Evolutionary conservation across 2,329 filamentous ascomycete species (phyloP).

Genomic region (Paracoccidioides lutzii): DNA sequence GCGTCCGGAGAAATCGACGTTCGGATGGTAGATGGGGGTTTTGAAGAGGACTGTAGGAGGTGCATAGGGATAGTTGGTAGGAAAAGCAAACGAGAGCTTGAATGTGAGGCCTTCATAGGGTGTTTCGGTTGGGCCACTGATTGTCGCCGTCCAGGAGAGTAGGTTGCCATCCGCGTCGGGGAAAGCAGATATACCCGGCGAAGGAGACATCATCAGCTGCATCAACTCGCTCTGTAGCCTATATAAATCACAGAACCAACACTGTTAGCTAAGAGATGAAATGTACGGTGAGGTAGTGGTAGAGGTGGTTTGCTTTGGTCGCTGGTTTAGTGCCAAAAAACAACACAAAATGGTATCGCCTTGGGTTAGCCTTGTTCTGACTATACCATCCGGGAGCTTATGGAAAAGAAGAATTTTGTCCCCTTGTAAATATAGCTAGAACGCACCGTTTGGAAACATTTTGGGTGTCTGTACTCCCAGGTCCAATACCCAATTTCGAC

Average conservation of each 20-base stretch:
- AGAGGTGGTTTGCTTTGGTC: neutral
- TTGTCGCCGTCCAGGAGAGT: constrained; percentile 85
- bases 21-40: constrained; percentile 98
- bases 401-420: neutral
- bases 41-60: constrained; percentile 90
- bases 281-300: neutral
- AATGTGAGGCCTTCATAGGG: constrained; percentile 79
- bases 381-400: neutral
- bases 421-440: neutral
- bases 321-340: neutral
- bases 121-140: constrained; percentile 79
- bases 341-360: neutral
- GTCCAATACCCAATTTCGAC: constrained; percentile 45
- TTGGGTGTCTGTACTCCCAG: constrained; percentile 52
- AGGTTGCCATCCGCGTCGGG: constrained; percentile 82
- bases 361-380: neutral
- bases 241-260: neutral
- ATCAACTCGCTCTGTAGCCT: constrained; percentile 96
- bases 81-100: constrained; percentile 86
- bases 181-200: constrained; percentile 89
- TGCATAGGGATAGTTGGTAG: constrained; percentile 82
- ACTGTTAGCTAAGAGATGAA: neutral
- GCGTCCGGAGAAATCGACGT: constrained; percentile 91
- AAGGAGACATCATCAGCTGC: constrained; percentile 93
- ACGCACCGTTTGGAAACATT: constrained; percentile 65